phyloP scores from a whole-genome alignment of 1,284 basidiomycete genomes.

The Malassezia dermatis region DNA sequence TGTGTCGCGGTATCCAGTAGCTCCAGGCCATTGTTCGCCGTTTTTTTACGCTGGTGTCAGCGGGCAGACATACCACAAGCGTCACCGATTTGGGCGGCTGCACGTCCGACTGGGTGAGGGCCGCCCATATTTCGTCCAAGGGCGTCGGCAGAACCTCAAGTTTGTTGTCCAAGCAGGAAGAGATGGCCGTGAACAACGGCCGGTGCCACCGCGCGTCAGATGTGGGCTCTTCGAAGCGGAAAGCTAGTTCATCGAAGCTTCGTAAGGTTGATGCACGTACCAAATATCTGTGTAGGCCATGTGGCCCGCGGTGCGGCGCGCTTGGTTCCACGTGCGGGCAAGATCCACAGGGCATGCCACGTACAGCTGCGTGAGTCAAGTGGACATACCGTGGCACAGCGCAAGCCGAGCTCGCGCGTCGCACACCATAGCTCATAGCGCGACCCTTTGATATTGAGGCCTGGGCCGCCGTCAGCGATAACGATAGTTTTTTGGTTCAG shows the following conservation, averaged over 20 bases:
- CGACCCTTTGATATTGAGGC: constrained; percentile 91
- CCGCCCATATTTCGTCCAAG: constrained; percentile 65
- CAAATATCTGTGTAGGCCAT: constrained; percentile 36
- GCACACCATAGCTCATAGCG: constrained; percentile 96
- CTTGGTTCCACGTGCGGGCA: constrained; percentile 58
- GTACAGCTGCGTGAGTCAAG: constrained; percentile 46
- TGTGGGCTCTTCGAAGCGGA: constrained; percentile 86
- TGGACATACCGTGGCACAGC: constrained; percentile 71
- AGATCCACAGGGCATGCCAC: constrained; percentile 60
- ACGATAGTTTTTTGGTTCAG: constrained; percentile 66
- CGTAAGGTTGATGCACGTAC: constrained; percentile 66
- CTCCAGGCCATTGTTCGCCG: constrained; percentile 49
- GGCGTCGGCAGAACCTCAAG: constrained; percentile 53
- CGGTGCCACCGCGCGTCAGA: constrained; percentile 97
- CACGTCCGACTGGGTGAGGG: constrained; percentile 65
- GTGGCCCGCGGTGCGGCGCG: constrained; percentile 49
- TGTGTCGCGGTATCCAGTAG: constrained; percentile 44
- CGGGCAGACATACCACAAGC: constrained; percentile 35
- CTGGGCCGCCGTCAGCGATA: constrained; percentile 65
- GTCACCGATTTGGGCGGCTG: constrained; percentile 76
- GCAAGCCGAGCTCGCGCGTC: constrained; percentile 71
- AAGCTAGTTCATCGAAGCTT: constrained; percentile 77
- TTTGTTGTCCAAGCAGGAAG: background rate
- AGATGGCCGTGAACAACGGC: constrained; percentile 64
- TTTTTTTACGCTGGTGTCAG: constrained; percentile 24